Percentiles rank a stretch among this genome's conserved stretches.
These are phyloP conservation scores for Phyllosticta ampelicida DNA, from an alignment of 2,329 filamentous ascomycete genomes.

Conservation along the genomic window DNA sequence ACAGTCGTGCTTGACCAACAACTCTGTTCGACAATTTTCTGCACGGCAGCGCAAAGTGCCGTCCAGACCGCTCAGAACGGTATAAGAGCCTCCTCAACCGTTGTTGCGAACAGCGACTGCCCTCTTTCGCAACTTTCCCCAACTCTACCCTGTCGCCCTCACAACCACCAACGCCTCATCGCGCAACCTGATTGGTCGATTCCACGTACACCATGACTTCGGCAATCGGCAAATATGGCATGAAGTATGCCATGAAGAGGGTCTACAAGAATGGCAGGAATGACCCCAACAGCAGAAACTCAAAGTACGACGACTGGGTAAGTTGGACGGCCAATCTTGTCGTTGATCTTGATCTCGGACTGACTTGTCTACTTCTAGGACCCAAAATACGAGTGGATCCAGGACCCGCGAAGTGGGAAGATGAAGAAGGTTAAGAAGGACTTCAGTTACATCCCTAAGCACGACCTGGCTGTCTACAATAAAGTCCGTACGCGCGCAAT, in stretches of 20 bases:
- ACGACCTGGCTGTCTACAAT: conserved; percentile 74
- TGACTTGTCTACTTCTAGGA: conserved; percentile 49
- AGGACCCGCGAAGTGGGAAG: conserved; percentile 63
- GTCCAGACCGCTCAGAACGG: neutral
- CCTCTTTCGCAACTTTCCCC: neutral
- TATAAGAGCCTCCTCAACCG: neutral
- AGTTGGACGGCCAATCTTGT: conserved; percentile 14
- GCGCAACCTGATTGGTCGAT: neutral
- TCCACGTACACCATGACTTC: conserved; percentile 31
- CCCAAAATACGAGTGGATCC: conserved; percentile 77
- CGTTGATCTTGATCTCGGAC: neutral
- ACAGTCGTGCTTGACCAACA: neutral
- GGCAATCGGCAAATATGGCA: conserved; percentile 37
- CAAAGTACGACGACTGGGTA: conserved; percentile 28
- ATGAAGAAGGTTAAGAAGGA: conserved; percentile 78
- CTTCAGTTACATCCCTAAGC: conserved; percentile 65
- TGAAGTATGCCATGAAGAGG: conserved; percentile 41
- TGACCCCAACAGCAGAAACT: conserved; percentile 36
- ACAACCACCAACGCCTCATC: neutral
- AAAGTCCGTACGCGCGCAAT: conserved; percentile 80
- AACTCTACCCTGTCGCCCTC: neutral
- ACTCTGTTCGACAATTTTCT: neutral
- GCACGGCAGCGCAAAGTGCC: neutral
- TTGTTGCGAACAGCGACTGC: neutral
- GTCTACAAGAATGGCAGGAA: conserved; percentile 37